Percentiles rank a stretch among this genome's conserved stretches.
Evolutionary conservation across 441 rosid species (phyloP).

Genomic region (Jatropha multifida): DNA sequence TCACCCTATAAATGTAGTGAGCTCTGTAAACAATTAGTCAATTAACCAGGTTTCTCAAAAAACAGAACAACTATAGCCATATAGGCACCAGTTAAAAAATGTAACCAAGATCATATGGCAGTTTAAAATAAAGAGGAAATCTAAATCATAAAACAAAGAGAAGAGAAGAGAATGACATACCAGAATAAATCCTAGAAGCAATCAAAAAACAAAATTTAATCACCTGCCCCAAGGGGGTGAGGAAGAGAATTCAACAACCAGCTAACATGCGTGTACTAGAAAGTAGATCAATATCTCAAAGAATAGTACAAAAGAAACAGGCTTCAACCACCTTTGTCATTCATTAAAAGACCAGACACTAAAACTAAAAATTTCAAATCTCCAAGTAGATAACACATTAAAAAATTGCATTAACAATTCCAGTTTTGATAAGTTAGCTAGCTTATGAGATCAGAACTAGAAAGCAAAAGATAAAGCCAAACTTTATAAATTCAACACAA

Average conservation of each 20-base stretch:
- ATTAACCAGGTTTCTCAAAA: not conserved
- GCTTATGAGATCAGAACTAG: no score
- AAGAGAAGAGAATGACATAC: not conserved
- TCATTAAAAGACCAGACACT: no score
- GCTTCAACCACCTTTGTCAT: not conserved
- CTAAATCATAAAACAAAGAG: not conserved
- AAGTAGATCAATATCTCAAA: not conserved
- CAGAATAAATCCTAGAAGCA: conserved; percentile 2
- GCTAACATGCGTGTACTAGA: not conserved
- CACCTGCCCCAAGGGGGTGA: not conserved
- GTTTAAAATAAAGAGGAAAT: not conserved
- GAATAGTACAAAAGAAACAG: not conserved
- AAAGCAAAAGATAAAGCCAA: no score
- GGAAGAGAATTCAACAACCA: not conserved
- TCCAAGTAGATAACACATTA: no score
- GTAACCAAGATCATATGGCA: not conserved
- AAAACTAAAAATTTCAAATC: no score
- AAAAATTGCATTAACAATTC: no score
- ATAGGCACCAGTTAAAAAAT: not conserved
- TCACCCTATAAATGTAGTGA: not conserved
- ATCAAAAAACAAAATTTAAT: not conserved
- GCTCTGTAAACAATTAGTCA: not conserved
- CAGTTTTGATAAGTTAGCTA: no score
- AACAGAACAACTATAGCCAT: not conserved
- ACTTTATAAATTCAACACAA: no score